Evolutionary conservation across 176 grass and related monocot species (phyloP).

Genomic region (Ampelocalamus luodianensis): DNA sequence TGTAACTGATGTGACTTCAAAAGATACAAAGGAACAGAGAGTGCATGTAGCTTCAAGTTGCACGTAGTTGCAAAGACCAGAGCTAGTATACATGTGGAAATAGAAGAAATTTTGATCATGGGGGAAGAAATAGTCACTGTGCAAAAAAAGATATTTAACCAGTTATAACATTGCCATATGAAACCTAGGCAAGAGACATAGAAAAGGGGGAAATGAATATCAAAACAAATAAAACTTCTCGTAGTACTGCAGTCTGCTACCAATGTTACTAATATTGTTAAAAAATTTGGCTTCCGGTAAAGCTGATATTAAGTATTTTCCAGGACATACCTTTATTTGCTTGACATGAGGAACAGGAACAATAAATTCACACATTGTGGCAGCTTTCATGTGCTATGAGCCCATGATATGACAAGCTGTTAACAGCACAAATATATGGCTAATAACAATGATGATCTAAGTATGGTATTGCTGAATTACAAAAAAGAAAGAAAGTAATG

Average conservation of each 20-base stretch:
- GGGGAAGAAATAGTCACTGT: not conserved
- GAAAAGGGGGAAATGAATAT: constrained; percentile 14
- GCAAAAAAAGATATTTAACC: not conserved
- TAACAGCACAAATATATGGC: too few relatives aligned
- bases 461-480: too few relatives aligned
- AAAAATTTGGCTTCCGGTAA: not conserved
- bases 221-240: constrained; percentile 24
- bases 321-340: constrained; percentile 86
- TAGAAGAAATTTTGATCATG: not conserved
- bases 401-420: too few relatives aligned
- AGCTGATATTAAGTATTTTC: constrained; percentile 24
- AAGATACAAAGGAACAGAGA: too few relatives aligned
- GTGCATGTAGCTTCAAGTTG: too few relatives aligned
- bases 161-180: constrained; percentile 13
- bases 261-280: not conserved
- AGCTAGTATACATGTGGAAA: too few relatives aligned
- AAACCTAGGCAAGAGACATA: constrained; percentile 27
- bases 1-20: too few relatives aligned
- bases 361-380: constrained; percentile 97
- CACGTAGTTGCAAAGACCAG: too few relatives aligned
- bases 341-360: constrained; percentile 96
- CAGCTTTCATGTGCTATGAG: too few relatives aligned
- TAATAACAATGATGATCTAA: too few relatives aligned
- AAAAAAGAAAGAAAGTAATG: too few relatives aligned
- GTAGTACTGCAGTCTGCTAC: not conserved